Evolutionary conservation across 805 yeast genomes (phyloP).

Genomic region (Maudiozyma barnettii): DNA sequence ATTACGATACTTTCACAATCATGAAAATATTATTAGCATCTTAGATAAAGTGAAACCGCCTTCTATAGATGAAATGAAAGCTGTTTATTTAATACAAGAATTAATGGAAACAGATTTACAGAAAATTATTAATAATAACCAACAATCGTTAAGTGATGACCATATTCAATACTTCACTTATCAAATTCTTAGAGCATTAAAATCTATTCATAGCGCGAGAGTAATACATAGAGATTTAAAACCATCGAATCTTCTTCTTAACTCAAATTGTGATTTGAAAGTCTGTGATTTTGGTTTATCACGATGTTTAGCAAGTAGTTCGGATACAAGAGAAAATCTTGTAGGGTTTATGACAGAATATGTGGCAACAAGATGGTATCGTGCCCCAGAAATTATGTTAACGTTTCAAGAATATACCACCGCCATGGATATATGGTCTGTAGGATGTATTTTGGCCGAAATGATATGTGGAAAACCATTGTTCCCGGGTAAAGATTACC

Average conservation of each 20-base stretch:
- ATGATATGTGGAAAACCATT: conserved; percentile 52
- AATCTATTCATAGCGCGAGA: conserved; percentile 60
- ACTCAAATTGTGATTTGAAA: conserved; percentile 63
- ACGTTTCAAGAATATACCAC: conserved; percentile 63
- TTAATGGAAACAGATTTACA: conserved; percentile 70
- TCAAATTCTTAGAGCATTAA: conserved; percentile 61
- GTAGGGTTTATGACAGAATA: conserved; percentile 62
- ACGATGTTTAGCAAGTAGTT: conserved; percentile 37
- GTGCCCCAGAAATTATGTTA: conserved; percentile 79
- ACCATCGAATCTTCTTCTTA: conserved; percentile 61
- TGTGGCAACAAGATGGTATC: conserved; percentile 78
- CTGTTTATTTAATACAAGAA: conserved; percentile 69
- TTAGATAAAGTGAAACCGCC: conserved; percentile 58
- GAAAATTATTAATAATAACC: conserved; percentile 42
- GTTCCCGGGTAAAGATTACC: conserved; percentile 69
- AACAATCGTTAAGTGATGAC: conserved; percentile 42
- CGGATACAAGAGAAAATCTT: conserved; percentile 35
- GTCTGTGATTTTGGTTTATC: conserved; percentile 76
- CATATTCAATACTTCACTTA: conserved; percentile 64
- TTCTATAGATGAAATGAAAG: conserved; percentile 50
- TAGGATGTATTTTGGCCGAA: conserved; percentile 72
- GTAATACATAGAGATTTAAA: conserved; percentile 72
- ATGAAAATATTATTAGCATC: conserved; percentile 62
- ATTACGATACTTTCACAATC: conserved; percentile 52
- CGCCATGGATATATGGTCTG: conserved; percentile 74